A percentile compares a stretch with the other conserved stretches of the same genome.
These are phyloP conservation scores for Kodamaea plutei DNA, from an alignment of 1,139 yeast species.

Conservation along the genomic window DNA sequence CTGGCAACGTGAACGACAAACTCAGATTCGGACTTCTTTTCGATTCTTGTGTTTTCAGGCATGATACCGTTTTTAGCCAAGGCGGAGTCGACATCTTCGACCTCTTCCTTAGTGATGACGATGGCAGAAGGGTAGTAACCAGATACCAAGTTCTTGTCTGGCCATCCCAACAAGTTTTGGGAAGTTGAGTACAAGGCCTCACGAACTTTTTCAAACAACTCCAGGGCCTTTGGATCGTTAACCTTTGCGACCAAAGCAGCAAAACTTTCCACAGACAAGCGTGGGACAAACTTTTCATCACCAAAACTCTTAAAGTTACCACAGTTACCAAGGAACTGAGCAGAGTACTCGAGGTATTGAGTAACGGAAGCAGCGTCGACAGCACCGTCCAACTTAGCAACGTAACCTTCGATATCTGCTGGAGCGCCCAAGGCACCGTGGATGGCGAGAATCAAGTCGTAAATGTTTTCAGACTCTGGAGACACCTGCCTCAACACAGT, in stretches of 20 bases:
- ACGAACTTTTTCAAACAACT: constrained; percentile 42
- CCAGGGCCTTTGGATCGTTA: constrained; percentile 28
- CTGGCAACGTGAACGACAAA: constrained; percentile 64
- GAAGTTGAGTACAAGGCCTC: constrained; percentile 50
- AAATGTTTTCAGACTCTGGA: constrained; percentile 72
- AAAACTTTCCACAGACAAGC: constrained; percentile 46
- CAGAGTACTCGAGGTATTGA: constrained; percentile 67
- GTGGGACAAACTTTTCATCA: constrained; percentile 79
- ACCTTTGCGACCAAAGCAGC: constrained; percentile 43
- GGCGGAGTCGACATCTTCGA: constrained; percentile 60
- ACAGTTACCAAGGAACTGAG: constrained; percentile 74
- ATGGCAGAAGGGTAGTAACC: constrained; percentile 54
- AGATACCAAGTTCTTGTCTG: constrained; percentile 70
- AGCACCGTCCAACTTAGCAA: constrained; percentile 19
- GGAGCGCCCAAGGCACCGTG: constrained; percentile 52
- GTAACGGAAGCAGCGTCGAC: constrained; percentile 34
- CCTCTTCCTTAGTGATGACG: constrained; percentile 52
- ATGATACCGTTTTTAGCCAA: constrained; percentile 59
- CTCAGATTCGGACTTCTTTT: constrained; percentile 40
- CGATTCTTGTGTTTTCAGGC: constrained; percentile 81
- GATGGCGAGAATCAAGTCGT: constrained; percentile 58
- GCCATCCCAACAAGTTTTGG: constrained; percentile 65
- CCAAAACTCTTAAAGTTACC: constrained; percentile 92
- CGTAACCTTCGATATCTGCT: constrained; percentile 38
- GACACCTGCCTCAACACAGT: constrained; percentile 81